Evolutionary conservation across 2,329 filamentous ascomycete species (phyloP), one percentile per base, ranked within the genome.

Genomic region (Cladosporium sphaerospermum): DNA sequence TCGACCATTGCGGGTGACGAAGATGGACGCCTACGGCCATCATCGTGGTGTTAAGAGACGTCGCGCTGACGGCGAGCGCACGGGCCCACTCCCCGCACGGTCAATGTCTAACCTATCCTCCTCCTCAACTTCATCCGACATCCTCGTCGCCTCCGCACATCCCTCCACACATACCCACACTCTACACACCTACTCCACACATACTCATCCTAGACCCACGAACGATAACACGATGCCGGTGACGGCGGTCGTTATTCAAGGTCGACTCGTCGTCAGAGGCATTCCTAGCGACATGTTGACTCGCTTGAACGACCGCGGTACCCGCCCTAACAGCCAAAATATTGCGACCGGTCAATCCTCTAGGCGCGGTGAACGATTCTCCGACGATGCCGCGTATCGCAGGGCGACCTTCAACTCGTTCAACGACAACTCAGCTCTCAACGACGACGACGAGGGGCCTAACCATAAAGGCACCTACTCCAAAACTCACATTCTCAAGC

Each of bases 401-500:
- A 28, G 37, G 34, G 19, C 42, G 31, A 34, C 39, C 32, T n/a
- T 43, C 13, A 19, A 32, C 42, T 51, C 48, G n/a, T n/a, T 44
- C 40, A 51, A 40, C 13, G 40, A 43, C n/a, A 14, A 9, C 13
- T 37, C 43, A 46, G 54, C 39, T 18, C 44, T 42, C 6, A 45
- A 39, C 41, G 54, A 54, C 45, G 54, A 56, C 39, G 47, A 42
- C 6, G 62, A 62, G 39, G 64, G 64, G 3, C 62, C 59, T 5
- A 67, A 66, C 40, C 57, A 57, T 33, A 59, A 61, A 16, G 64
- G 64, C 33, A 68, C 65, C 18, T 68, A 64, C 52, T 64, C 63
- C 31, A 63, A 61, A 45, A 57, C 61, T 28, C 62, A 66, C 55
- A 63, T 57, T 18, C 54, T 61, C 13, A 55, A 59, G 19, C 64